Conservation (phyloP, 345 rosid genomes). For the Sapria himalayana region DNA sequence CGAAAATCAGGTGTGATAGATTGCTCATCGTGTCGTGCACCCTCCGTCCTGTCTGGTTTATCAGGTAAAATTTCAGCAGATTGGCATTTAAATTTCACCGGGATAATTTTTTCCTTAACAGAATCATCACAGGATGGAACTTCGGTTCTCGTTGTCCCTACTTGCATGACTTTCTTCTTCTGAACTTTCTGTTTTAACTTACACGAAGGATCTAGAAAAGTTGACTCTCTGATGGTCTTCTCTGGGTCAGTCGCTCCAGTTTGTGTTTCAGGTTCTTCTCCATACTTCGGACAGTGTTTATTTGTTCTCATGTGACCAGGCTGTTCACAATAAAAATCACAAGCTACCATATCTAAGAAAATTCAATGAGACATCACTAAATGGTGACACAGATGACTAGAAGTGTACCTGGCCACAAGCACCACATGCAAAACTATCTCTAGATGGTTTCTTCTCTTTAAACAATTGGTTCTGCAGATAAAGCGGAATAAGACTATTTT, state of each 20-base stretch:
- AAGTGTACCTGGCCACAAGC: conserved; percentile 81
- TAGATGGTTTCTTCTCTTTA: conserved; percentile 90
- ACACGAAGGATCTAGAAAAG: conserved; percentile 28
- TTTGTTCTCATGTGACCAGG: conserved; percentile 99
- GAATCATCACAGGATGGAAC: conserved; percentile 35
- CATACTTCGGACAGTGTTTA: conserved; percentile 82
- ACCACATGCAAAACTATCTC: conserved; percentile 85
- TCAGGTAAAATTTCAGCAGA: conserved; percentile 32
- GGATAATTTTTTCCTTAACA: conserved; percentile 33
- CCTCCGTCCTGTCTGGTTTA: conserved; percentile 23
- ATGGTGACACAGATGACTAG: conserved; percentile 4
- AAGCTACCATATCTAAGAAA: conserved; percentile 2
- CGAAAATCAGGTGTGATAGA: conserved; percentile 22
- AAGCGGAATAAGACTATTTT: not conserved
- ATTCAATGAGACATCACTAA: too few relatives aligned
- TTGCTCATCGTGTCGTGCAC: conserved; percentile 32
- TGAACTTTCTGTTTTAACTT: conserved; percentile 31
- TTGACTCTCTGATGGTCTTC: conserved; percentile 32
- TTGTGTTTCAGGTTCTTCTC: conserved; percentile 58
- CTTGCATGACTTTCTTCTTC: conserved; percentile 35
- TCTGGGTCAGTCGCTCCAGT: conserved; percentile 31
- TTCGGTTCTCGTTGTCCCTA: conserved; percentile 34
- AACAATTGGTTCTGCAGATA: conserved; percentile 21
- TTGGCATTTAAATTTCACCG: conserved; percentile 54
- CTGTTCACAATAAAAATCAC: conserved; percentile 20